phyloP scores from a whole-genome alignment of 73 alveolate genomes.

The Breviolum minutum region DNA sequence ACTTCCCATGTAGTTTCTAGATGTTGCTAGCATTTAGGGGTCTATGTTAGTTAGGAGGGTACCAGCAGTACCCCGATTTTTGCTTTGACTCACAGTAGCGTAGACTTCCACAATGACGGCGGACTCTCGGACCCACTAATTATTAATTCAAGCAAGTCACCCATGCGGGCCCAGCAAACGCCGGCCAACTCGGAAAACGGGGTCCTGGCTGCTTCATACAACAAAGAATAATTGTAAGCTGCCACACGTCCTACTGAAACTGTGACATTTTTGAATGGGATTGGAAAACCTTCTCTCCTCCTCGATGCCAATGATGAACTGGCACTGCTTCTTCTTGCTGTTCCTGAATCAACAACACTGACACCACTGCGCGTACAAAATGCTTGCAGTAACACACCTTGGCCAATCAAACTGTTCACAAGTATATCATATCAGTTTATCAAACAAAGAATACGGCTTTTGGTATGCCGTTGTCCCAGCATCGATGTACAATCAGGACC shows the following conservation, averaged over 20 bases:
- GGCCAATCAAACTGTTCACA: neutral
- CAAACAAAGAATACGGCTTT: too few relatives aligned
- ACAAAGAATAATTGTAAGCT: neutral
- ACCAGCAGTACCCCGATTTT: neutral
- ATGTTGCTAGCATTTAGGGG: neutral
- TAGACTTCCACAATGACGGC: too few relatives aligned
- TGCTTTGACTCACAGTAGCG: neutral
- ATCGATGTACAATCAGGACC: too few relatives aligned
- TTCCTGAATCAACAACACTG: neutral
- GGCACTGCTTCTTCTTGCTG: constrained; percentile 82
- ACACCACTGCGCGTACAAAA: neutral
- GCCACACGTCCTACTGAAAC: neutral
- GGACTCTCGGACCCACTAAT: too few relatives aligned
- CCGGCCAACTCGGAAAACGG: constrained; percentile 93
- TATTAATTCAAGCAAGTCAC: neutral
- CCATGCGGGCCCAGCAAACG: constrained; percentile 91
- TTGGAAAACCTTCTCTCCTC: constrained; percentile 9
- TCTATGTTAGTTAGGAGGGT: too few relatives aligned
- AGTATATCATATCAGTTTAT: neutral
- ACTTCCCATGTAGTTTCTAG: neutral
- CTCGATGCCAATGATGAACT: constrained; percentile 94
- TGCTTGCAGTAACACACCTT: neutral
- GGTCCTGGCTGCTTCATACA: neutral
- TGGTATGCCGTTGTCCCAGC: too few relatives aligned
- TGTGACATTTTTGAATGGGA: neutral